Percentiles rank a stretch among this genome's conserved stretches.
These are phyloP conservation scores for Claviceps digitariae DNA, from an alignment of 2,329 filamentous ascomycete species.

Conservation along the genomic window DNA sequence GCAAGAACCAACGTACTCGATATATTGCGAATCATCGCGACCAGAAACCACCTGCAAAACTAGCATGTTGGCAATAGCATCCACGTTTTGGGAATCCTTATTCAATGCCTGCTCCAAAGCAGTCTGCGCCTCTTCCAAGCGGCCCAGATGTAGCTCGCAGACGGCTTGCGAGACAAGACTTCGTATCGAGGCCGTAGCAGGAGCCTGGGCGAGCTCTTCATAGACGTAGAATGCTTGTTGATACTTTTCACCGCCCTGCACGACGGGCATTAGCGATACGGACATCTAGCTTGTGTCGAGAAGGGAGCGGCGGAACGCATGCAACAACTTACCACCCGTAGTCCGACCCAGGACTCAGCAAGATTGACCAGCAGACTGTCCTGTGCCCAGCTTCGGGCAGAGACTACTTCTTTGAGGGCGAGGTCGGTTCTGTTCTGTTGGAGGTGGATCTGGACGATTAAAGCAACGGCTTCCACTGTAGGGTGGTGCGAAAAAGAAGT, in stretches of 20 bases:
- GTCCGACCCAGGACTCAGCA: slow-evolving; percentile 86
- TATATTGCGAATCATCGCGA: slow-evolving; percentile 51
- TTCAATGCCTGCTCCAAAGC: slow-evolving; percentile 69
- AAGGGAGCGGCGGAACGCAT: background rate
- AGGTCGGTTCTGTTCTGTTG: slow-evolving; percentile 85
- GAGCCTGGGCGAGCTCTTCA: slow-evolving; percentile 84
- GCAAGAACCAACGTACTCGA: slow-evolving; percentile 38
- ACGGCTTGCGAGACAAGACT: slow-evolving; percentile 80
- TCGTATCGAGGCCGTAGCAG: slow-evolving; percentile 62
- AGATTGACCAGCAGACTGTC: slow-evolving; percentile 88
- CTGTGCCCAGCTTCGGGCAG: slow-evolving; percentile 86
- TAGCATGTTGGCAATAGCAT: slow-evolving; percentile 70
- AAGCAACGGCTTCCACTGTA: slow-evolving; percentile 59
- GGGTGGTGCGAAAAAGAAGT: slow-evolving; percentile 10
- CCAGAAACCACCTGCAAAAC: slow-evolving; percentile 69
- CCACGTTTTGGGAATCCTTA: slow-evolving; percentile 56
- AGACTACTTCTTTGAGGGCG: slow-evolving; percentile 75
- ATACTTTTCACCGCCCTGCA: slow-evolving; percentile 82
- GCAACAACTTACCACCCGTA: slow-evolving; percentile 54
- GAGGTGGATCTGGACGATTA: slow-evolving; percentile 86
- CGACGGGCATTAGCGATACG: slow-evolving; percentile 14
- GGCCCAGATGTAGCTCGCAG: slow-evolving; percentile 79
- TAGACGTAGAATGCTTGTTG: slow-evolving; percentile 96
- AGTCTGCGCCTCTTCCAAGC: slow-evolving; percentile 76
- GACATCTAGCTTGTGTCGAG: background rate